phyloP scores from a whole-genome alignment of 345 rosid species.

The Eucalyptus guilfoylei region DNA sequence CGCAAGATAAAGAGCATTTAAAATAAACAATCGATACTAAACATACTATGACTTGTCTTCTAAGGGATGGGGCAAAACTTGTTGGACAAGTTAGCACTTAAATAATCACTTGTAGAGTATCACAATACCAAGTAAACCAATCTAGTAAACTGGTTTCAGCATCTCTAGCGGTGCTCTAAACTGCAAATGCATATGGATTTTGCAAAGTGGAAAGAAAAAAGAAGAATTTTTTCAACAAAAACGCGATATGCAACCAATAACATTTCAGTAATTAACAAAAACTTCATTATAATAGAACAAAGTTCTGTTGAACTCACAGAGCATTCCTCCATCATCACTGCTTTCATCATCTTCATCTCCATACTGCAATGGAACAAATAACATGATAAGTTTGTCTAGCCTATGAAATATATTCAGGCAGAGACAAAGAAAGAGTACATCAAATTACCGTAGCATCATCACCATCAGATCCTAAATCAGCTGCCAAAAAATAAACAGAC shows the following conservation, averaged over 20 bases:
- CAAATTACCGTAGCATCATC: conserved; percentile 33
- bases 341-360: conserved; percentile 47
- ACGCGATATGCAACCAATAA: background rate
- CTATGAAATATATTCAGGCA: background rate
- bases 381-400: background rate
- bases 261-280: background rate
- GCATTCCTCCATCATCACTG: conserved; percentile 90
- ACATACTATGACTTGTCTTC: background rate
- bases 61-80: background rate
- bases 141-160: background rate
- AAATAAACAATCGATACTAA: background rate
- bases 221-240: background rate
- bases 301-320: conserved; percentile 51
- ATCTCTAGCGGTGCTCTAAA: background rate
- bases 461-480: conserved; percentile 56
- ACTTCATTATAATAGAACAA: background rate
- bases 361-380: conserved; percentile 23
- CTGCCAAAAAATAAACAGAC: conserved; percentile 28
- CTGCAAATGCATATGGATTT: background rate
- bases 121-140: background rate
- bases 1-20: background rate
- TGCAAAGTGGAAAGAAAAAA: background rate
- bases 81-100: background rate
- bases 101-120: background rate
- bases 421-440: background rate